phyloP scores from a whole-genome alignment of 2,329 filamentous ascomycete genomes.

The Pseudogymnoascus sp. region DNA sequence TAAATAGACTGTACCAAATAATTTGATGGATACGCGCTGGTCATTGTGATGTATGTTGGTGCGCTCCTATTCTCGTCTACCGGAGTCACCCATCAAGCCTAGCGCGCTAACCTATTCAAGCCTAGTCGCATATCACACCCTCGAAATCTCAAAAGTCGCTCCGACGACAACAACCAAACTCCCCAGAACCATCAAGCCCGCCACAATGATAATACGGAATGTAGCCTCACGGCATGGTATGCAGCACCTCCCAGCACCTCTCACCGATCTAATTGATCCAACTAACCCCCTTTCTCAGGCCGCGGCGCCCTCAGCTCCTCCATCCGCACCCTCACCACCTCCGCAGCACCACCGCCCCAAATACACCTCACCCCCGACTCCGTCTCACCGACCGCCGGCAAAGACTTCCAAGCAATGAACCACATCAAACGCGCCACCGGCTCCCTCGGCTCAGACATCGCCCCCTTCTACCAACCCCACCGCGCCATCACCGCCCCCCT shows the following conservation, averaged over 20 bases:
- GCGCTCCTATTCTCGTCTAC: neutral
- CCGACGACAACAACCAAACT: slow-evolving; percentile 1
- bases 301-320: slow-evolving; percentile 36
- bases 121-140: neutral
- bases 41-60: neutral
- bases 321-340: slow-evolving; percentile 31
- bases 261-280: slow-evolving; percentile 17
- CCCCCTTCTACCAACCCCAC: slow-evolving; percentile 55
- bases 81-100: neutral
- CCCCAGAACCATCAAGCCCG: slow-evolving; percentile 10
- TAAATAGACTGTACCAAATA: slow-evolving; percentile 6
- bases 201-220: slow-evolving; percentile 49
- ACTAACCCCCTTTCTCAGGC: slow-evolving; percentile 32
- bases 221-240: slow-evolving; percentile 46
- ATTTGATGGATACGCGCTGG: neutral
- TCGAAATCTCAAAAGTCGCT: slow-evolving; percentile 20
- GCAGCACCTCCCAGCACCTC: slow-evolving; percentile 15
- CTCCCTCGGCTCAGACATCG: slow-evolving; percentile 40
- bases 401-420: slow-evolving; percentile 19
- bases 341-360: slow-evolving; percentile 14
- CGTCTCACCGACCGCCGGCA: slow-evolving; percentile 18
- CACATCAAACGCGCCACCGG: slow-evolving; percentile 38
- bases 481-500: slow-evolving; percentile 66
- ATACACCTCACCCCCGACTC: slow-evolving; percentile 14
- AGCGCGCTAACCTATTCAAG: neutral